Evolutionary conservation across 2,329 filamentous ascomycete genomes (phyloP).

Genomic region (Fusarium nanum): DNA sequence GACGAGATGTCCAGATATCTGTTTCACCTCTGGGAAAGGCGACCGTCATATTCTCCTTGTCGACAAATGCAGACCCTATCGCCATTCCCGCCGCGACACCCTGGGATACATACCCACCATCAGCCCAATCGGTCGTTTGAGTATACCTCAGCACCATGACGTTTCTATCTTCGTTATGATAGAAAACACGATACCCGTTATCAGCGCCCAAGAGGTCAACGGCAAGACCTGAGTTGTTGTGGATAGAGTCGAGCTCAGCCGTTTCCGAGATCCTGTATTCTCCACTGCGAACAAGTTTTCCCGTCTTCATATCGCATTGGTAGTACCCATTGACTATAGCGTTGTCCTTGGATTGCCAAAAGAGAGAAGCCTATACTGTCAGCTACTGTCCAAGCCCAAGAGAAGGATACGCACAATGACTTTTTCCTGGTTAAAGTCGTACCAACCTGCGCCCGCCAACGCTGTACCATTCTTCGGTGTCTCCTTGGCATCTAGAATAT

Average conservation of each 20-base stretch:
- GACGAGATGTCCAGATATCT: constrained; percentile 1
- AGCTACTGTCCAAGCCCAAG: accelerated
- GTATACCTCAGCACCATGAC: constrained; percentile 5
- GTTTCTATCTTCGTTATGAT: neutral
- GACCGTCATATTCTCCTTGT: neutral
- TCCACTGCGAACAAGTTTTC: constrained; percentile 1
- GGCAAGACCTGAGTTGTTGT: neutral
- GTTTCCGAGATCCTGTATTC: constrained; percentile 2
- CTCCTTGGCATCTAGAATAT: constrained; percentile 1
- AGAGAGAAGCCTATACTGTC: neutral
- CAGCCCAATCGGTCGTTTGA: neutral
- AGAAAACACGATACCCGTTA: constrained; percentile 9
- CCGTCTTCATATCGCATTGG: constrained; percentile 1
- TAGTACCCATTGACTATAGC: constrained; percentile 8
- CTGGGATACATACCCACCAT: neutral
- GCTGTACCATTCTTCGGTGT: constrained; percentile 2
- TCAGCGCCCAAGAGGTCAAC: neutral
- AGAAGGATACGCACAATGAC: neutral
- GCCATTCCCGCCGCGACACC: constrained; percentile 1
- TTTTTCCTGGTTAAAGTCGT: neutral
- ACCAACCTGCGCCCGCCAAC: constrained; percentile 6
- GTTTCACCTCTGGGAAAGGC: neutral
- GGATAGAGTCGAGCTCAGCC: neutral
- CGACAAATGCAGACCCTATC: neutral
- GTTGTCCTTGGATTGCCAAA: constrained; percentile 3